phyloP scores from a whole-genome alignment of 208 protist genomes.

The Wallacemonas sp. region DNA sequence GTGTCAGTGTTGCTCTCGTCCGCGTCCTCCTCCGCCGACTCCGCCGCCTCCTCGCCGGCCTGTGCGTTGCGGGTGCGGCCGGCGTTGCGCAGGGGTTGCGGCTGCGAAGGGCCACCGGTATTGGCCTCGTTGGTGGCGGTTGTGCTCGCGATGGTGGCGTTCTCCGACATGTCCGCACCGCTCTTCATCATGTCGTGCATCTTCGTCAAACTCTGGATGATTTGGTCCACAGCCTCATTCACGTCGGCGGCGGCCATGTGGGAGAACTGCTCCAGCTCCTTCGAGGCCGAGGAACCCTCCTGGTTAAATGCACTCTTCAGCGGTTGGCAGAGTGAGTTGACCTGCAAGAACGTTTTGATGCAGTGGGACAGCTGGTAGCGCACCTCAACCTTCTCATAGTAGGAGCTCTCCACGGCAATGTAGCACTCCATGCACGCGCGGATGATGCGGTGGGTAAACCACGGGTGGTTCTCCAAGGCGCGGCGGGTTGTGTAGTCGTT shows the following conservation, averaged over 20 bases:
- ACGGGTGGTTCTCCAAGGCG: slow-evolving; percentile 69
- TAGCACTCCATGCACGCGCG: slow-evolving; percentile 85
- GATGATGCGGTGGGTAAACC: slow-evolving; percentile 80
- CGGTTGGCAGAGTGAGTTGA: slow-evolving; percentile 64
- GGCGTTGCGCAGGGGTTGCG: neutral
- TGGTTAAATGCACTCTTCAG: slow-evolving; percentile 74
- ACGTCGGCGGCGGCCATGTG: slow-evolving; percentile 90
- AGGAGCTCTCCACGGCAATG: slow-evolving; percentile 87
- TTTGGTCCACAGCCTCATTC: slow-evolving; percentile 80
- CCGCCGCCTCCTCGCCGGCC: slow-evolving; percentile 9
- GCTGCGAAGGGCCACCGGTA: neutral
- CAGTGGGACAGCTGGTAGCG: slow-evolving; percentile 83
- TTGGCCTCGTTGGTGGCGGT: slow-evolving; percentile 4
- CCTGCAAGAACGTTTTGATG: slow-evolving; percentile 68
- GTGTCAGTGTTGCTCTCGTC: slow-evolving; percentile 38
- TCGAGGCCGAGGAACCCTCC: slow-evolving; percentile 30
- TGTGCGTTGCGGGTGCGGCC: neutral
- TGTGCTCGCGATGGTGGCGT: slow-evolving; percentile 21
- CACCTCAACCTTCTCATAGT: slow-evolving; percentile 80
- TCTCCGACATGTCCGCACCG: slow-evolving; percentile 65
- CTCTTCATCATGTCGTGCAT: slow-evolving; percentile 77
- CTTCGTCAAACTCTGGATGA: slow-evolving; percentile 76
- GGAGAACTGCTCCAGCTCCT: slow-evolving; percentile 83
- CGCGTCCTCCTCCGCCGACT: slow-evolving; percentile 34
- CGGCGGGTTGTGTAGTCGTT: slow-evolving; percentile 41